Base-by-base conservation (phyloP, 1,284 basidiomycete genomes). In the Cryptococcus amylolentus region DNA sequence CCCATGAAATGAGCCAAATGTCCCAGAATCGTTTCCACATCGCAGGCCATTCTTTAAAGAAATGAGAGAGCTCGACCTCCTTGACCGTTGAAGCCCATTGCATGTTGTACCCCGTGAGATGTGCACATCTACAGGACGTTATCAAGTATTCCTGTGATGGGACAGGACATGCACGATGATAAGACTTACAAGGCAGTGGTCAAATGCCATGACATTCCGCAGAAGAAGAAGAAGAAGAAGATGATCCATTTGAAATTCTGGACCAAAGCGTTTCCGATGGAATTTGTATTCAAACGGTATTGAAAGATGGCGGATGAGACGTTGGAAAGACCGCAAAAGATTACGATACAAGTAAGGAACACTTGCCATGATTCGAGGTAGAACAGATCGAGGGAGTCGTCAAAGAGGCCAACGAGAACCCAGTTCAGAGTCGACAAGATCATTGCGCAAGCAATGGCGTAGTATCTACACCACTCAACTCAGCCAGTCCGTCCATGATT, bases 21-120 rank as follows among this genome's bases (percentile, higher is more conserved):
- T 67, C 66, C 75, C 86, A 84, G 78, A 89, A 88, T 13, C 87
- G 83, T 64, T 86, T 84, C 69, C 86, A 78, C 71, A 91, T 91
- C 59, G 82, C 83, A 0, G 91, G 91, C 9, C 91, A 85, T 73
- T 93, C 90, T 51, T 86, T 83, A 84, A 89, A 92, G 80, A 92
- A 91, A 74, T 91, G 91, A 14, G 85, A 88, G 52, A 84, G 81
- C 73, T 88, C 85, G 52, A 88, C 87, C 70, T 89, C 88, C 79
- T 89, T 89, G 51, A 68, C 58, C 9, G 68, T 73, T 18, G 69
- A 4, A 85, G 90, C 37, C 90, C 86, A 77, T 89, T 89, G 55
- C 31, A 35, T 35, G 31, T 35, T 35, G 10, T 35, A 35, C 31
- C 84, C 46, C 85, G 84, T 49, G 4, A 20, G 10, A n/a, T 9